These are phyloP conservation scores for Lachnellula hyalina DNA, from an alignment of 2,329 filamentous ascomycete species.

Conservation along the genomic window DNA sequence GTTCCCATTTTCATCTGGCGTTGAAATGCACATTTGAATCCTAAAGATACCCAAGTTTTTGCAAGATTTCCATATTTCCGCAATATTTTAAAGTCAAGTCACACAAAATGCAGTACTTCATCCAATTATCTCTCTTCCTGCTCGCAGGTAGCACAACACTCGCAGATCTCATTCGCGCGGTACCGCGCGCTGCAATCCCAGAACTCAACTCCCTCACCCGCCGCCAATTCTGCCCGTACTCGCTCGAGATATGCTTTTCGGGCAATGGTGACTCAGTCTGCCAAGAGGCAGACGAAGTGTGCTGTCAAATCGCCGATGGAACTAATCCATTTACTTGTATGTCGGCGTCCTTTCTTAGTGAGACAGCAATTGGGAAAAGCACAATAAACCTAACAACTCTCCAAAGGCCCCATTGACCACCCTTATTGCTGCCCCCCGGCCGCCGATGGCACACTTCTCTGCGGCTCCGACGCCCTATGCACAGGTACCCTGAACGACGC, in stretches of 20 bases:
- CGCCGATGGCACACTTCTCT: background rate
- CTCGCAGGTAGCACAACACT: background rate
- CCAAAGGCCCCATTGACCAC: background rate
- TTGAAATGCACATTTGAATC: background rate
- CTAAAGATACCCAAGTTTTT: background rate
- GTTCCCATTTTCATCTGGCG: background rate
- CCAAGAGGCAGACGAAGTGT: background rate
- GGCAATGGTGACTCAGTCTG: background rate
- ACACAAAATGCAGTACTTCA: background rate
- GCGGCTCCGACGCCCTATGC: background rate
- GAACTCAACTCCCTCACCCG: background rate
- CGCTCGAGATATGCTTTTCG: background rate
- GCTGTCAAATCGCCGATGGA: background rate
- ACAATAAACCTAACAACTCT: background rate
- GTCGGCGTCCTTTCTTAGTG: background rate
- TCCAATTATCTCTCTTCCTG: background rate
- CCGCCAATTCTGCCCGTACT: background rate
- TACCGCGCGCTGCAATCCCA: background rate
- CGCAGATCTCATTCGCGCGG: background rate
- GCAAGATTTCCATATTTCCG: background rate
- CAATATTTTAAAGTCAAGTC: background rate
- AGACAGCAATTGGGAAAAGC: background rate
- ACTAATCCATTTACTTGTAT: background rate
- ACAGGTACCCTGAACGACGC: background rate
- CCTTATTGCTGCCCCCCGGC: background rate